Evolutionary conservation across 805 yeast species (phyloP).

Genomic region (Starmerella kuoi): DNA sequence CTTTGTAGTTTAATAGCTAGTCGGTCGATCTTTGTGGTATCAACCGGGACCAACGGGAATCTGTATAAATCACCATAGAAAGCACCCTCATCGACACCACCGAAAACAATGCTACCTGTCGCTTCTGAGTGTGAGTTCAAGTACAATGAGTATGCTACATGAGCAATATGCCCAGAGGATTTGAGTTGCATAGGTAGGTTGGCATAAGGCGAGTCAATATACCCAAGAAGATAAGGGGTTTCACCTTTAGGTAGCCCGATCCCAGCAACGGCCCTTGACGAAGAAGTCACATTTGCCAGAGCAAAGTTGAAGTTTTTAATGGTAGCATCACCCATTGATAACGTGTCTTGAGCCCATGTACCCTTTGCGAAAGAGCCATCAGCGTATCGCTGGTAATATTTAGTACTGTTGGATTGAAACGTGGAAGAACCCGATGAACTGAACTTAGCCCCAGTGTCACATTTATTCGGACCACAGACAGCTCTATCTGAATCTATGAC

Average conservation of each 20-base stretch:
- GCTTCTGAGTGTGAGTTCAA: constrained; percentile 27
- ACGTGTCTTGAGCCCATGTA: constrained; percentile 39
- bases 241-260: constrained; percentile 28
- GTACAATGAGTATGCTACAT: constrained; percentile 38
- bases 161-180: constrained; percentile 32
- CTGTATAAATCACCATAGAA: constrained; percentile 38
- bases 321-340: constrained; percentile 41
- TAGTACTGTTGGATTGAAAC: constrained; percentile 7
- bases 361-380: constrained; percentile 36
- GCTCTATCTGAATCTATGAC: constrained; percentile 23
- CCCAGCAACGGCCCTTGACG: constrained; percentile 42
- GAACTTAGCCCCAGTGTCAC: constrained; percentile 14
- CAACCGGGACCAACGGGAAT: constrained; percentile 13
- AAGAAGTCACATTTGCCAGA: constrained; percentile 51
- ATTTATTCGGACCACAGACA: neutral
- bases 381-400: constrained; percentile 19
- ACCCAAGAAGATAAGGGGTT: constrained; percentile 2
- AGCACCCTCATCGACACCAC: constrained; percentile 42
- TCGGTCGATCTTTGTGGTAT: constrained; percentile 6
- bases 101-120: constrained; percentile 32
- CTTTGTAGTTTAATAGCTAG: constrained; percentile 13
- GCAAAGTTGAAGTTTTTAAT: constrained; percentile 53
- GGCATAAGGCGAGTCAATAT: constrained; percentile 25
- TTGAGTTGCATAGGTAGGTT: constrained; percentile 29
- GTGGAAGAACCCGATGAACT: constrained; percentile 21